These are phyloP conservation scores for Grosmannia penicillata DNA, from an alignment of 2,329 filamentous ascomycete species.

Conservation along the genomic window DNA sequence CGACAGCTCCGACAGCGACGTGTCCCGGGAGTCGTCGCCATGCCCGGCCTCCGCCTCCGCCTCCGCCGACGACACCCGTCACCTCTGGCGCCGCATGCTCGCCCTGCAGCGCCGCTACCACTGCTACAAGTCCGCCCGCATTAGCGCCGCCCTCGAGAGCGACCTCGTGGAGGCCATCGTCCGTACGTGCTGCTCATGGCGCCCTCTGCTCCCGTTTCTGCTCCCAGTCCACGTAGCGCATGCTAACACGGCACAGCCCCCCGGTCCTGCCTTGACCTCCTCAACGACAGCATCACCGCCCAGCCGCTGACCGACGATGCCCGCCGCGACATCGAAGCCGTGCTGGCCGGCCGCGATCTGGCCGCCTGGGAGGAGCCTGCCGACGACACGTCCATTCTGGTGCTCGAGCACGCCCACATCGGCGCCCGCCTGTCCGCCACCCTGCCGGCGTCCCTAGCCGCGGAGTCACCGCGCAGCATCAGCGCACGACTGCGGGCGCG, in stretches of 20 bases:
- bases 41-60: background rate
- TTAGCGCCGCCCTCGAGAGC: slow-evolving; percentile 26
- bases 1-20: background rate
- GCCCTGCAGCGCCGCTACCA: slow-evolving; percentile 24
- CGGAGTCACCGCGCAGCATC: no score
- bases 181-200: slow-evolving; percentile 18
- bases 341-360: slow-evolving; percentile 5
- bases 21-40: background rate
- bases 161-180: slow-evolving; percentile 18
- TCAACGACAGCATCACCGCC: slow-evolving; percentile 16
- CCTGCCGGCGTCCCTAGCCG: no score
- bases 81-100: slow-evolving; percentile 28
- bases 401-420: no score
- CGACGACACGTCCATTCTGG: no score
- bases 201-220: background rate
- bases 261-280: slow-evolving; percentile 16
- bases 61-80: slow-evolving; percentile 17
- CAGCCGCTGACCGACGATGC: slow-evolving; percentile 13
- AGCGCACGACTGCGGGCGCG: background rate
- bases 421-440: no score
- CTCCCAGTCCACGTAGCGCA: no score
- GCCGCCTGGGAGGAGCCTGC: background rate
- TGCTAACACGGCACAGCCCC: slow-evolving; percentile 12
- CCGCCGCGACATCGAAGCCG: slow-evolving; percentile 12
- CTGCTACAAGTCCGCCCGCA: slow-evolving; percentile 28